Base-by-base conservation (phyloP, 140 eudicot genomes). In the Cichorium intybus region DNA sequence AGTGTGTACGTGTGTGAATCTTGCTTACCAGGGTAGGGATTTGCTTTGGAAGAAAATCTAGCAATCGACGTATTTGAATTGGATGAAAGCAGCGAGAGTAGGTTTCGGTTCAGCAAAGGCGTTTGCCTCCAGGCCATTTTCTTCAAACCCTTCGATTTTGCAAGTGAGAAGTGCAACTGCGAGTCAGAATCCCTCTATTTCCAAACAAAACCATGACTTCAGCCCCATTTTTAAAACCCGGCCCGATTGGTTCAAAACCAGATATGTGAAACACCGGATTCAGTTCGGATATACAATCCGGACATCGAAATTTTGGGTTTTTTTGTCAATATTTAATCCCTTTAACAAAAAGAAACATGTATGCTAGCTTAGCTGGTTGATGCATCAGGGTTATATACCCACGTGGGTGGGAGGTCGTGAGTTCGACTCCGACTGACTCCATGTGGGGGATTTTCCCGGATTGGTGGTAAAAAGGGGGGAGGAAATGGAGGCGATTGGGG, bases 1-100 rank as follows among this genome's bases (percentile, higher is more conserved):
- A 43, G 4, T 28, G 3, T 2, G 33, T 17, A 20, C 31, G 10
- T 27, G 60, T 14, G 37, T 26, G 35, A 23, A 9, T 24, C 14
- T 1, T 1, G 18, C 20, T 68, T 73, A 87, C 95, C 82, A 17
- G 64, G 64, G 58, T 85, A 85, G 6, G 73, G 81, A 64, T 56
- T 62, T 60, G 95, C 71, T 68, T 81, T 85, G 64, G 97, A 78
- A 50, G 95, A 83, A 75, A 77, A 89, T 24, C 63, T 57, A 18
- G 90, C 90, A 3, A 80, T 17, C 6, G 75, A 80, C 47, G 75
- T 24, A 24, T 58, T 52, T 0, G 74, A 64, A 66, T 56, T 69
- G 10, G 75, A 60, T 20, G 80, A 53, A 33, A 56, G 8, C 0
- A 64, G 50, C 4, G 80, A 41, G 10, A 31, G 10, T 14, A 67